Evolutionary conservation across 371 early-diverging fungal species (phyloP), one percentile per base, ranked within the genome.

Genomic region (Mortierella sp.): DNA sequence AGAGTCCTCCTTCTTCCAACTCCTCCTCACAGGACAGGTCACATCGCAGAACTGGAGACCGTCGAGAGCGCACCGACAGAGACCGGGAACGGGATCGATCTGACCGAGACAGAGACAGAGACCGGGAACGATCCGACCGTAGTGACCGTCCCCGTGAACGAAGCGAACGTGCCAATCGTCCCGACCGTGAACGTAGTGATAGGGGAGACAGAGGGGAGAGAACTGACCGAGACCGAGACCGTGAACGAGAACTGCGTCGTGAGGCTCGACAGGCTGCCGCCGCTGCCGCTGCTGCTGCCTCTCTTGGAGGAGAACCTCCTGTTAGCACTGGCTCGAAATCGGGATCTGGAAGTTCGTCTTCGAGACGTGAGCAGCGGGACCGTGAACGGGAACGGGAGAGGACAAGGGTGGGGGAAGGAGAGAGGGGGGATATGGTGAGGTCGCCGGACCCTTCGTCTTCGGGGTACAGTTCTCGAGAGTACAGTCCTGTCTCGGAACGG

Each of bases 11-110:
- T 12, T 35, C 65, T 18, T 38, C 65, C 24, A n/a, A 24, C 41
- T 60, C 60, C 24, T 68, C 76, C 8, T 56, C 81, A 11, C 77
- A 76, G 56, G 81, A 81, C 14, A 76, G 65, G 32, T 74, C 72
- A 48, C 70, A 68, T 24, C 72, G 75, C 14, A 72, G 51, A 6
- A 24, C 18, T 18, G 77, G 58, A 29, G 73, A 76, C 21, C 76
- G 76, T 10, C 71, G 72, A n/a, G 80, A 75, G 21, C 71, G 72
- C 7, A 14, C 35, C 12, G 71, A 70, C 55, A 27, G 58, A 32
- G 75, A 75, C 27, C 49, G 68, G 21, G 74, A 74, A n/a, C 38
- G 79, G 70, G 48, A 60, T 32, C 60, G 60, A 32, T 60, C 60
- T 32, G 60, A 60, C 35, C 29, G 60, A 14, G 60, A 58, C 58